These are phyloP conservation scores for Thalassiosira hispida DNA, from an alignment of 352 stramenopile genomes.

Conservation along the genomic window DNA sequence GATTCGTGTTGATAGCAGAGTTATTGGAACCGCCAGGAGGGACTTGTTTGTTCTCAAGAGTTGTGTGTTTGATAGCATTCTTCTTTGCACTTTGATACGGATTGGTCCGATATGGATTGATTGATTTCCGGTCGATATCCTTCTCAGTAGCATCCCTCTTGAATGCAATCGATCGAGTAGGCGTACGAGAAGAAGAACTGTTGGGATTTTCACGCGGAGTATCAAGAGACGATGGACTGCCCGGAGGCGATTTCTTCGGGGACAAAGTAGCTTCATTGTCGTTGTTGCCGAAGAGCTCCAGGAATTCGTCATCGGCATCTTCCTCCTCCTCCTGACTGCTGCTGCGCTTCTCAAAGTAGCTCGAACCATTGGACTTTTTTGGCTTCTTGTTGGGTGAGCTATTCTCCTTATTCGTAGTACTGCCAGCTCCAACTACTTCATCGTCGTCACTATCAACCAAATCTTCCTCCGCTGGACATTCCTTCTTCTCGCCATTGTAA, in stretches of 20 bases:
- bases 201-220: slow-evolving; percentile 9
- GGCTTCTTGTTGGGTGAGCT: slow-evolving; percentile 19
- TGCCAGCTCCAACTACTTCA: neutral
- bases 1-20: neutral
- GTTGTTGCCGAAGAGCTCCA: slow-evolving; percentile 8
- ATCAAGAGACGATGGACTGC: slow-evolving; percentile 3
- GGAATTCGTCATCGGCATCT: slow-evolving; percentile 6
- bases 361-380: neutral
- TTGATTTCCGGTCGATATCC: neutral
- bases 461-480: slow-evolving; percentile 10
- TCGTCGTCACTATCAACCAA: slow-evolving; percentile 16
- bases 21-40: neutral
- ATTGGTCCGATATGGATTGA: slow-evolving; percentile 9
- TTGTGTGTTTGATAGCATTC: no score
- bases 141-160: neutral
- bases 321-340: neutral
- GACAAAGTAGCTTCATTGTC: neutral
- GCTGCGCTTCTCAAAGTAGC: neutral
- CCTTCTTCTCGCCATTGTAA: slow-evolving; percentile 48
- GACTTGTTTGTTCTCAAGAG: neutral
- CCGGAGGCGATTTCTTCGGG: neutral
- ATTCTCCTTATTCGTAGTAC: slow-evolving; percentile 14
- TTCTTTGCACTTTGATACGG: neutral
- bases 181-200: slow-evolving; percentile 3
- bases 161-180: neutral